These are phyloP conservation scores for Naganishia randhawae DNA, from an alignment of 768 basidiomycete species.

Conservation along the genomic window DNA sequence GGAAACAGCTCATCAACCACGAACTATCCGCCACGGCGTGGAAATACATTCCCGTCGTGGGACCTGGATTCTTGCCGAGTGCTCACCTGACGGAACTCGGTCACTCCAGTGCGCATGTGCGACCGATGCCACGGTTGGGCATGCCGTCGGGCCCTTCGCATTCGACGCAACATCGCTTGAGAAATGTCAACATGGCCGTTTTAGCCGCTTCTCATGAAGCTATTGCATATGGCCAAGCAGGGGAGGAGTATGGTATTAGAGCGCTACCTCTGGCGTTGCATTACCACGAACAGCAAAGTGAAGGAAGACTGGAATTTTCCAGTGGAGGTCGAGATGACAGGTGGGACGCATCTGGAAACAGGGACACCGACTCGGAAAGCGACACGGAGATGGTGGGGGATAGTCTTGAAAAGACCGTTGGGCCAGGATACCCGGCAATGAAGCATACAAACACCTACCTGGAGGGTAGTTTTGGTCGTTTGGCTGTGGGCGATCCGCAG, in stretches of 20 bases:
- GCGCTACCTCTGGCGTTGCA: background rate
- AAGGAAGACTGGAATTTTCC: background rate
- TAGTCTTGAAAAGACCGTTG: background rate
- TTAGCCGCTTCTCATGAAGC: conserved; percentile 13
- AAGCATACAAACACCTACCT: background rate
- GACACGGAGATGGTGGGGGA: conserved; percentile 6
- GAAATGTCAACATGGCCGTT: conserved; percentile 1
- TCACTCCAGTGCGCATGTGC: background rate
- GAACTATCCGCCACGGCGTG: conserved; percentile 9
- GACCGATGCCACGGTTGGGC: background rate
- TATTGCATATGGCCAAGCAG: conserved; percentile 6
- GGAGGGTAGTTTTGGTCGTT: conserved; percentile 15
- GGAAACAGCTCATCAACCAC: conserved; percentile 15
- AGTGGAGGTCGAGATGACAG: background rate
- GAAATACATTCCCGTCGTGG: conserved; percentile 19
- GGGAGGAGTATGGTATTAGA: conserved; percentile 15
- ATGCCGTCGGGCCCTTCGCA: conserved; percentile 6
- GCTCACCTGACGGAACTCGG: background rate
- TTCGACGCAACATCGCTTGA: background rate
- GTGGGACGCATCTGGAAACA: background rate
- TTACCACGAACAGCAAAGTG: background rate
- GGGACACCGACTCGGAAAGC: conserved; percentile 1
- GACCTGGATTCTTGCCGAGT: conserved; percentile 4
- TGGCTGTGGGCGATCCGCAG: conserved; percentile 11
- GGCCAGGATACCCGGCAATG: background rate